phyloP scores from a whole-genome alignment of 2,329 filamentous ascomycete species.

The Epichloe hybrida region DNA sequence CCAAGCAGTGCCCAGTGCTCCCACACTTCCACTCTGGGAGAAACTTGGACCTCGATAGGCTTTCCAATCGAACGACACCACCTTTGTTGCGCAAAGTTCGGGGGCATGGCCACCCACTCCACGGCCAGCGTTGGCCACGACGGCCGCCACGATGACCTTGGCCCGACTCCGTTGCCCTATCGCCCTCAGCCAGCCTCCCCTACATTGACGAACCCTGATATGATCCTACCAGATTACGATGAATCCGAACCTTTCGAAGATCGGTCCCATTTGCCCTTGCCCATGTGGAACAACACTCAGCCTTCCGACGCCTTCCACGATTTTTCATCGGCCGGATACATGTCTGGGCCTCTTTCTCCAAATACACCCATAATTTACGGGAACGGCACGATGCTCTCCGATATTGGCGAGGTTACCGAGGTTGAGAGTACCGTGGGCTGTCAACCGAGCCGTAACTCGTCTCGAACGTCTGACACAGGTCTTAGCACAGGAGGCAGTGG shows the following conservation, averaged over 20 bases:
- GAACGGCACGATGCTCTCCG: constrained; percentile 55
- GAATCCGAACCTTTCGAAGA: constrained; percentile 40
- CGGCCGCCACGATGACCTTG: constrained; percentile 16
- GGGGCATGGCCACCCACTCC: constrained; percentile 19
- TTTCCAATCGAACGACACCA: neutral
- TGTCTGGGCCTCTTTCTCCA: constrained; percentile 33
- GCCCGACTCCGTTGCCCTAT: constrained; percentile 21
- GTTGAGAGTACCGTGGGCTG: constrained; percentile 36
- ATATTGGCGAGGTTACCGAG: constrained; percentile 46
- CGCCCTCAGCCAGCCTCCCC: constrained; percentile 55
- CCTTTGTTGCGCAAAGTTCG: neutral
- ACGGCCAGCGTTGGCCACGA: constrained; percentile 14
- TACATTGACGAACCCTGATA: constrained; percentile 83
- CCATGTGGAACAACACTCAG: constrained; percentile 37
- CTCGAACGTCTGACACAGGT: constrained; percentile 17
- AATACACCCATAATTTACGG: constrained; percentile 55
- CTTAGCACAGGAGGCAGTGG: constrained; percentile 19
- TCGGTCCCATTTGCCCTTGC: constrained; percentile 36
- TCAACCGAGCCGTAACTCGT: constrained; percentile 24
- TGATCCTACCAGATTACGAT: constrained; percentile 74
- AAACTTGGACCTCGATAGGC: neutral
- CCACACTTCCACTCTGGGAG: neutral
- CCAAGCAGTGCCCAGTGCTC: neutral
- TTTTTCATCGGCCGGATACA: constrained; percentile 24
- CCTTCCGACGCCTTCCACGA: constrained; percentile 27